phyloP scores from a whole-genome alignment of 345 rosid species.

The Syzygium grande region DNA sequence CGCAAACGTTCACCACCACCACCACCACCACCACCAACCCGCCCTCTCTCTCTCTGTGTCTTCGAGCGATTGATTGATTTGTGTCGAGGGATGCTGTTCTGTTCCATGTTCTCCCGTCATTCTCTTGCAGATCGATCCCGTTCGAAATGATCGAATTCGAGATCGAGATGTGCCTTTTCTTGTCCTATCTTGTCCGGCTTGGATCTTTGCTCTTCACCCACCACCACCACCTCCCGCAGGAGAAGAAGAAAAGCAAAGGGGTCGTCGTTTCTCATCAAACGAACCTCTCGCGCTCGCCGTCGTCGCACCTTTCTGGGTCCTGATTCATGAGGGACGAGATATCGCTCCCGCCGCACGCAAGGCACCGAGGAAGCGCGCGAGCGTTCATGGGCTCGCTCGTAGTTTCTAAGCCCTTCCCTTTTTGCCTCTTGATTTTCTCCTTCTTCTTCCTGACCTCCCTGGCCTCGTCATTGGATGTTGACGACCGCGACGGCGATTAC shows the following conservation, averaged over 20 bases:
- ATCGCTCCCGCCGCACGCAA: neutral
- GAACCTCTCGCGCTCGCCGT: neutral
- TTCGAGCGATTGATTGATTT: neutral
- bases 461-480: neutral
- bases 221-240: neutral
- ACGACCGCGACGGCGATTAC: slow-evolving; percentile 1
- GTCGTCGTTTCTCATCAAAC: neutral
- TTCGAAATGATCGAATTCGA: neutral
- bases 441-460: neutral
- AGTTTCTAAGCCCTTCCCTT: neutral
- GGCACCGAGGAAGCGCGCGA: neutral
- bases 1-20: neutral
- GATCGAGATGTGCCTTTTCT: neutral
- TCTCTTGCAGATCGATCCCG: neutral
- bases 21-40: neutral
- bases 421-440: neutral
- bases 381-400: neutral
- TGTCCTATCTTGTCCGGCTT: slow-evolving; percentile 7
- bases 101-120: neutral
- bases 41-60: neutral
- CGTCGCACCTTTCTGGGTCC: neutral
- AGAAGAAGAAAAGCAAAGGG: neutral
- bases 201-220: neutral
- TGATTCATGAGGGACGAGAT: neutral
- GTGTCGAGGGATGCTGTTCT: neutral